Evolutionary conservation across 2,329 filamentous ascomycete species (phyloP).

Genomic region (Monosporascus sp.): DNA sequence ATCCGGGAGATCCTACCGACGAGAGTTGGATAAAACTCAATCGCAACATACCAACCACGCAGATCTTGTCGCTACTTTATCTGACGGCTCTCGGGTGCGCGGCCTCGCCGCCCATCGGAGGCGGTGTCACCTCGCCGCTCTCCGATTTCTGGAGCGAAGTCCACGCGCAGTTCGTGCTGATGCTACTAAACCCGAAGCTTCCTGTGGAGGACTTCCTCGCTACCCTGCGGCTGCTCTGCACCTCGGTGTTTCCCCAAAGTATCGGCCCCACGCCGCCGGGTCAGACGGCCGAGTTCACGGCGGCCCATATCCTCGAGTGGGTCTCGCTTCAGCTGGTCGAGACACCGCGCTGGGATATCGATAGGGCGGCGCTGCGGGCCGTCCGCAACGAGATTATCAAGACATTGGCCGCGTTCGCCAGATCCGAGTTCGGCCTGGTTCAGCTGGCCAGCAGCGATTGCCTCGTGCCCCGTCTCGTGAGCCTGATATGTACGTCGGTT

Average conservation of each 20-base stretch:
- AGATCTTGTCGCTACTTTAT: slow-evolving; percentile 63
- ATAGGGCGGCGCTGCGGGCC: slow-evolving; percentile 33
- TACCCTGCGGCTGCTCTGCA: slow-evolving; percentile 61
- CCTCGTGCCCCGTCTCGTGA: slow-evolving; percentile 69
- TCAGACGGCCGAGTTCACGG: slow-evolving; percentile 38
- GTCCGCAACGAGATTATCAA: slow-evolving; percentile 44
- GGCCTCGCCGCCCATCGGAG: slow-evolving; percentile 24
- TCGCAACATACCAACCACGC: slow-evolving; percentile 55
- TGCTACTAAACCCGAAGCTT: slow-evolving; percentile 64
- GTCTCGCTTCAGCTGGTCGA: slow-evolving; percentile 60
- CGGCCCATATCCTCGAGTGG: slow-evolving; percentile 51
- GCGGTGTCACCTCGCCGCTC: slow-evolving; percentile 24
- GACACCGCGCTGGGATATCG: slow-evolving; percentile 38
- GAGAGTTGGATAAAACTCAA: slow-evolving; percentile 39
- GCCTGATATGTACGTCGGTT: slow-evolving; percentile 58
- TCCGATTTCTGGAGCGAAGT: slow-evolving; percentile 62
- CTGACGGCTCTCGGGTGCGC: slow-evolving; percentile 56
- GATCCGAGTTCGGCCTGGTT: slow-evolving; percentile 55
- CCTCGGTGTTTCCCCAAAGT: slow-evolving; percentile 57
- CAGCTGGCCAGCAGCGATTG: slow-evolving; percentile 64
- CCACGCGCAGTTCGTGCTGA: slow-evolving; percentile 59
- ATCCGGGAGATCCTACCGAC: slow-evolving; percentile 44
- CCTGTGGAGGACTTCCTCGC: slow-evolving; percentile 56
- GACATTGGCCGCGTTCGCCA: slow-evolving; percentile 55
- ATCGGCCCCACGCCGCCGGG: slow-evolving; percentile 59